Evolutionary conservation across 2,329 filamentous ascomycete species (phyloP), one percentile per base, ranked within the genome.

Genomic region (Zymoseptoria crescenta): DNA sequence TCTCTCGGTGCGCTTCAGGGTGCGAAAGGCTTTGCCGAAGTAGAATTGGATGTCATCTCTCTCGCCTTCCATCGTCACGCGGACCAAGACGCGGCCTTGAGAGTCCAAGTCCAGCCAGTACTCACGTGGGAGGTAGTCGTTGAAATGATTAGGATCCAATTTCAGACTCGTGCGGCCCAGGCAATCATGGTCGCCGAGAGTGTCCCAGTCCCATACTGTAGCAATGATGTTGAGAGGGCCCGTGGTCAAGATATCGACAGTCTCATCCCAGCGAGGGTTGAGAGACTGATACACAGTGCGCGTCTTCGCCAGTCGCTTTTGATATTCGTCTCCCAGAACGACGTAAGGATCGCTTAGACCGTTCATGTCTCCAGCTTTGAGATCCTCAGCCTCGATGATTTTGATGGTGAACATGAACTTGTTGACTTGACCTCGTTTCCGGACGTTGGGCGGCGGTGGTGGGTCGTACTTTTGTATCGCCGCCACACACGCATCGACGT

Each of bases 351-450:
- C 94, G 72, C 93, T 97, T 64, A 88, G 85, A 41, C 94, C 94
- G 68, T 89, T 95, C 67, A 96, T 87, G 74, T 99, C 94, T 72
- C 94, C 97, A n/a, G 94, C 91, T 75, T 97, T 97, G 67, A 99
- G 80, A 69, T 99, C 94, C 75, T 99, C 94, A 8, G 90, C 94
- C 75, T 99, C 94, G 27, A 99, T 92, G 60, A 99, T 92, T 77
- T 99, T 99, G 76, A 99, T 92, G 0, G 94, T 97, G 75, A 99
- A 99, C 57, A 96, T 92, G 72, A 96, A 97, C 72, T 95, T 96
- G 63, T 85, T 88, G 21, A 24, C 51, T 52, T 29, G 21, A 53
- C 63, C 65, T 50, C 62, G 60, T 68, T 85, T 87, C 67, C 85
- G 85, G 58, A 83, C 80, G 69, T 81, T 81, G 61, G 85, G 83